Percentiles rank a stretch among this genome's conserved stretches.
phyloP scores from a whole-genome alignment of 805 yeast genomes.

The Wickerhamiella allomyrinae region DNA sequence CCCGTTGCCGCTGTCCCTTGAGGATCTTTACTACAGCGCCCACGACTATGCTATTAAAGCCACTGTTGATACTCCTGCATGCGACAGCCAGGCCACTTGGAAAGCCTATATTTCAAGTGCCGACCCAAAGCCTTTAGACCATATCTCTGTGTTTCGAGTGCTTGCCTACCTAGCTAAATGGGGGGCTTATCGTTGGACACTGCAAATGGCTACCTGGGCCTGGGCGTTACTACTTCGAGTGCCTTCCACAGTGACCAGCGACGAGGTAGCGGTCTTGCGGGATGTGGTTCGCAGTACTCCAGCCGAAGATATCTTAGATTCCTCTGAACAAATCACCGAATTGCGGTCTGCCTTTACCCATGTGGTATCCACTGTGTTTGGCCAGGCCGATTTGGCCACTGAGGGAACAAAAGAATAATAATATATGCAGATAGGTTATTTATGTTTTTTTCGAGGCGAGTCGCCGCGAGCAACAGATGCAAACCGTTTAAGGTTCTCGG shows the following conservation, averaged over 20 bases:
- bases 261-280: constrained; percentile 31
- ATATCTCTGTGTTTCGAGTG: constrained; percentile 25
- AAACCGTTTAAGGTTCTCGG: constrained; percentile 25
- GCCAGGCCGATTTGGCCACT: constrained; percentile 18
- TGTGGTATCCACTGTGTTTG: constrained; percentile 12
- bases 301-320: background rate
- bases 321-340: background rate
- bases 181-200: constrained; percentile 25
- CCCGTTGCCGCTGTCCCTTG: background rate
- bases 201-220: constrained; percentile 27
- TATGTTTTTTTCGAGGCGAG: background rate
- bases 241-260: constrained; percentile 27
- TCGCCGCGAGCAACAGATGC: background rate
- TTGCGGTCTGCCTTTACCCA: constrained; percentile 7
- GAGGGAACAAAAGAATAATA: no score
- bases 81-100: constrained; percentile 26
- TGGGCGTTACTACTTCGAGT: constrained; percentile 28
- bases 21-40: background rate
- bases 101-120: constrained; percentile 27
- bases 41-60: background rate
- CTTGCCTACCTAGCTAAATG: constrained; percentile 32
- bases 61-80: background rate
- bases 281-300: constrained; percentile 21
- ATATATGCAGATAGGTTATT: background rate
- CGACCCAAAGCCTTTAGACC: constrained; percentile 27